phyloP scores from a whole-genome alignment of 345 rosid genomes.

The Arabidopsis arenosa region DNA sequence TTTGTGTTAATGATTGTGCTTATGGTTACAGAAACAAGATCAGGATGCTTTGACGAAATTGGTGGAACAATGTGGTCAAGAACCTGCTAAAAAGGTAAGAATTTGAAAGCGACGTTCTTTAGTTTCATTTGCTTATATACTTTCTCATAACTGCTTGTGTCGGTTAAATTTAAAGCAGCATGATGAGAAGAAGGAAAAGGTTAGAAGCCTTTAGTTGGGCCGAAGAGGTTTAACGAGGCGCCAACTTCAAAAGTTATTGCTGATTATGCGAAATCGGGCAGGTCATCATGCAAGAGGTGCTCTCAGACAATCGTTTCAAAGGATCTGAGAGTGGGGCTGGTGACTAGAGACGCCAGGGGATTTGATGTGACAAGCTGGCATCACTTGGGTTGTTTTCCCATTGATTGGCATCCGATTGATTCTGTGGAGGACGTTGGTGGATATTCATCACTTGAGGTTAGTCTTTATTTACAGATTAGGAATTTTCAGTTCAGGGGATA shows the following conservation, averaged over 20 bases:
- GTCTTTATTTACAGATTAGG: slow-evolving; percentile 4
- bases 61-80: slow-evolving; percentile 38
- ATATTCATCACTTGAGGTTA: slow-evolving; percentile 70
- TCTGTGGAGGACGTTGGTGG: slow-evolving; percentile 59
- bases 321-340: slow-evolving; percentile 65
- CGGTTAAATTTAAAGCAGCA: slow-evolving; percentile 5
- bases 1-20: neutral
- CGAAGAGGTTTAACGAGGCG: slow-evolving; percentile 19
- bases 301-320: slow-evolving; percentile 58
- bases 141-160: slow-evolving; percentile 3
- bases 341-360: slow-evolving; percentile 66
- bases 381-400: slow-evolving; percentile 66
- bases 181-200: slow-evolving; percentile 8
- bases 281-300: slow-evolving; percentile 84
- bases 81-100: slow-evolving; percentile 35
- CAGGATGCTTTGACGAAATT: slow-evolving; percentile 44
- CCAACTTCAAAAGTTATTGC: slow-evolving; percentile 44
- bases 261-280: slow-evolving; percentile 81
- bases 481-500: slow-evolving; percentile 1
- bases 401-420: slow-evolving; percentile 36
- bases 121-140: neutral
- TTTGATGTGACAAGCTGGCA: slow-evolving; percentile 78
- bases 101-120: neutral
- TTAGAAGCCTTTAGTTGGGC: neutral
- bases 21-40: slow-evolving; percentile 40